Base-by-base conservation (phyloP, 345 rosid genomes). In the Salix exigua region DNA sequence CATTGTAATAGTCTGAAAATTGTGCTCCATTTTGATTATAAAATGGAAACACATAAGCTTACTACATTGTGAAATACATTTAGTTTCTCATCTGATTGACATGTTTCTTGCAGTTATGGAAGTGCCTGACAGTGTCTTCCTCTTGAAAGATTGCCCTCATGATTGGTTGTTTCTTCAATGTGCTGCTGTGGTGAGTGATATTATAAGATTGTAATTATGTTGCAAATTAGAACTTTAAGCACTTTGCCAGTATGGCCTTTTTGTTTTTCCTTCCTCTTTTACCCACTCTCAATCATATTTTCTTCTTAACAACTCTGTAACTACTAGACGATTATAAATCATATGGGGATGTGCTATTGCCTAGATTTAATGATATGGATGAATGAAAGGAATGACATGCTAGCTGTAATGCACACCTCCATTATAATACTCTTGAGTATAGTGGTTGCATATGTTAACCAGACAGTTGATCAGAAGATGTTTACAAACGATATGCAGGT, bases 81-180 rank as follows among this genome's bases (percentile, higher is more conserved):
- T 30, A 25, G 68, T 75, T 68, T 51, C 63, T 66, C 62, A 58
- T 63, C 75, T 38, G 31, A 74, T 73, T 37, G 30, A 74, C 70
- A 51, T 30, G n/a, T 70, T 13, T 80, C 35, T 28, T 85, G 82
- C 94, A 93, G 99, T 91, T 74, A 81, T 81, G 50, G 94, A 89
- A 82, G 88, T 87, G 85, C 91, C 92, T 28, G 91, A 86, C 51
- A 83, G 81, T 78, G 82, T 92, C 74, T 93, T 87, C 88, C 88
- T 96, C 66, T 70, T 96, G 82, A 94, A 92, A 76, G 99, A 96
- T 69, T 92, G 98, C 79, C 99, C 99, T 69, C 98, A 96, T 70
- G 99, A 96, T 87, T 96, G 99, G 99, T 82, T 96, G 88, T 96
- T 96, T 88, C 98, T 96, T 76, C 99, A 91, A 50, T 96, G 98